A percentile compares a stretch with the other conserved stretches of the same genome.
Evolutionary conservation across 2,329 filamentous ascomycete genomes (phyloP).

Genomic region (Monosporascus sp.): DNA sequence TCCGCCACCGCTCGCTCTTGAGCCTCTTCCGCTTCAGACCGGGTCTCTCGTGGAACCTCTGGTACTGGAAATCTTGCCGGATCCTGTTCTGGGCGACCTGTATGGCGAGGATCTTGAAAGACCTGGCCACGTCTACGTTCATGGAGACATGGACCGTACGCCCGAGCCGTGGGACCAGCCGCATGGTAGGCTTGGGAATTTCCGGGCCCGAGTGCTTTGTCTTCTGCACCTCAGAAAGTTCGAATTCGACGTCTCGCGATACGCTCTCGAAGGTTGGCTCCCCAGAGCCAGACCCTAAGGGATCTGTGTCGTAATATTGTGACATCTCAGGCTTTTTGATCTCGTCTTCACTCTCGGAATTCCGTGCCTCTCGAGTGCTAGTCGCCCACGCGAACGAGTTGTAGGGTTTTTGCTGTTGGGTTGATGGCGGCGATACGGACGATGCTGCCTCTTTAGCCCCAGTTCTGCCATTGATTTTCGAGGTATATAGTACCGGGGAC

Average conservation of each 20-base stretch:
- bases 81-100: conserved; percentile 51
- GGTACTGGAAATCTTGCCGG: conserved; percentile 46
- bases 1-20: conserved; percentile 62
- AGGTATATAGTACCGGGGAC: conserved; percentile 4
- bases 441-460: not conserved
- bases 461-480: not conserved
- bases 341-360: not conserved
- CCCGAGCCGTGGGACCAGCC: conserved; percentile 37
- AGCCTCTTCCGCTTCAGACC: conserved; percentile 76
- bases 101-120: conserved; percentile 37
- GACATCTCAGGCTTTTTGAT: conserved; percentile 18
- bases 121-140: conserved; percentile 39
- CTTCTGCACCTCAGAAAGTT: conserved; percentile 20
- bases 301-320: conserved; percentile 7
- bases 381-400: conserved; percentile 7
- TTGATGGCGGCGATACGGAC: not conserved
- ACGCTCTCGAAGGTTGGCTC: conserved; percentile 1
- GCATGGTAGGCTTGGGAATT: conserved; percentile 22
- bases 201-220: conserved; percentile 5
- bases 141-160: conserved; percentile 37
- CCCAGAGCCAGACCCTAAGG: not conserved
- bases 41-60: conserved; percentile 69
- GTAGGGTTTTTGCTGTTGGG: conserved; percentile 4
- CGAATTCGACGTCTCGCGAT: conserved; percentile 24
- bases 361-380: conserved; percentile 1